These are phyloP conservation scores for Anthracocystis walkeri DNA, from an alignment of 1,284 basidiomycete genomes.

Conservation along the genomic window DNA sequence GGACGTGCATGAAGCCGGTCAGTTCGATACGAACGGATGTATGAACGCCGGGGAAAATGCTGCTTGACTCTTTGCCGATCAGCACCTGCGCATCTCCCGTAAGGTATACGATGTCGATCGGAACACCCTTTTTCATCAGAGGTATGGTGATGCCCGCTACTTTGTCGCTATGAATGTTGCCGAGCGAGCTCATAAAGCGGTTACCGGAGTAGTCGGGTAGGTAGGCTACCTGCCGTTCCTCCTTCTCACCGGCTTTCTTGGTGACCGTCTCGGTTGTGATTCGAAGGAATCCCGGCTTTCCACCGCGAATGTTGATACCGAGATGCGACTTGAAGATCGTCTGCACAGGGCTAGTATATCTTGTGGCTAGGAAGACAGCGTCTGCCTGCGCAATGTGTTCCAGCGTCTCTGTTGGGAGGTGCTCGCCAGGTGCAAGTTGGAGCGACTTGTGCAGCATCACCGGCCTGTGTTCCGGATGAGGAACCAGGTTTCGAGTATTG, in stretches of 20 bases:
- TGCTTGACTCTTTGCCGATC: constrained; percentile 18
- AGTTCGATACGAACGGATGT: constrained; percentile 27
- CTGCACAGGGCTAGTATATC: constrained; percentile 27
- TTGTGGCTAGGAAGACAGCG: constrained; percentile 28
- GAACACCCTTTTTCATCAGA: constrained; percentile 22
- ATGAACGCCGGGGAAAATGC: constrained; percentile 25
- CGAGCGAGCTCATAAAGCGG: constrained; percentile 45
- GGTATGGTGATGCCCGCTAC: constrained; percentile 38
- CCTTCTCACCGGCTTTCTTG: constrained; percentile 3
- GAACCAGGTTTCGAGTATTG: constrained; percentile 25
- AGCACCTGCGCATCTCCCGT: constrained; percentile 34
- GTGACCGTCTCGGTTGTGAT: constrained; percentile 11
- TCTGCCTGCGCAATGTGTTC: constrained; percentile 34
- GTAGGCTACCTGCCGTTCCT: constrained; percentile 30
- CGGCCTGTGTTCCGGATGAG: constrained; percentile 16
- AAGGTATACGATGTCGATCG: constrained; percentile 44
- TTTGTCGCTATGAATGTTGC: constrained; percentile 38
- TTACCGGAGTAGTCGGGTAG: constrained; percentile 43
- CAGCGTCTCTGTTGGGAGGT: constrained; percentile 23
- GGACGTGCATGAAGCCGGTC: constrained; percentile 35
- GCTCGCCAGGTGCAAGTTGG: constrained; percentile 5
- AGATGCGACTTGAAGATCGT: constrained; percentile 48
- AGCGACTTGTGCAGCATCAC: constrained; percentile 23
- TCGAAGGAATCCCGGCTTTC: constrained; percentile 41
- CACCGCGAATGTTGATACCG: constrained; percentile 43